Percentiles rank a stretch among this genome's conserved stretches.
Evolutionary conservation across 345 rosid species (phyloP).

Genomic region (Laguncularia racemosa): DNA sequence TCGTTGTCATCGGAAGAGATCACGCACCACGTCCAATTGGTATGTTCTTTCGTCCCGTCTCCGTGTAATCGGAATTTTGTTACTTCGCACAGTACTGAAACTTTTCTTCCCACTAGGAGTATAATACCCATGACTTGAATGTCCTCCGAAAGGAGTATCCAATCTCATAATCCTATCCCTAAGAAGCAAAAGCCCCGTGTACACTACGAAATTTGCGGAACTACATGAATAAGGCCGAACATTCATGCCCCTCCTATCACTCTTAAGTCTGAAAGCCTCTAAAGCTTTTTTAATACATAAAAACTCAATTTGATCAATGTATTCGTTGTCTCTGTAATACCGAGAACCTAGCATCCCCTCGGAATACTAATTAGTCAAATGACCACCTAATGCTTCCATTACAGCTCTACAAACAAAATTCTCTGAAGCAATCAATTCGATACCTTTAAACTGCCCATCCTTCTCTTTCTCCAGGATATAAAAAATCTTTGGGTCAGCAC

Average conservation of each 20-base stretch:
- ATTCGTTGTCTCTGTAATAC: constrained; percentile 77
- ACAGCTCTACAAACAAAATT: constrained; percentile 83
- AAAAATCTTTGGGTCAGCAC: constrained; percentile 64
- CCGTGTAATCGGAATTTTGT: too few species aligned
- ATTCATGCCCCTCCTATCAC: constrained; percentile 87
- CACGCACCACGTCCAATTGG: too few species aligned
- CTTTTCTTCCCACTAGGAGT: constrained; percentile 85
- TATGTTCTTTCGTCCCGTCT: too few species aligned
- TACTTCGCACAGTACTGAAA: too few species aligned
- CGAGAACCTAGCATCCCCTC: constrained; percentile 90
- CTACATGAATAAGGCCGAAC: constrained; percentile 95
- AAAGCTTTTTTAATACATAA: constrained; percentile 72
- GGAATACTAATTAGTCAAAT: constrained; percentile 83
- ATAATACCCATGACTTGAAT: constrained; percentile 84
- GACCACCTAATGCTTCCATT: constrained; percentile 90
- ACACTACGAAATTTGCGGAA: constrained; percentile 88
- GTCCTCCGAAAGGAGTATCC: constrained; percentile 95
- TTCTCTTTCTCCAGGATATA: constrained; percentile 87
- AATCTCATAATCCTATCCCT: constrained; percentile 96
- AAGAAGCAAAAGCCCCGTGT: constrained; percentile 67
- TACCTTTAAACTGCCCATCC: constrained; percentile 61
- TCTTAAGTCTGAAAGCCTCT: constrained; percentile 67
- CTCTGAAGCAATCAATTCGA: constrained; percentile 85
- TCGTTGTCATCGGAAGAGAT: too few species aligned
- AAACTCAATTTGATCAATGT: constrained; percentile 76